These are phyloP conservation scores for Microdochium trichocladiopsis DNA, from an alignment of 2,329 filamentous ascomycete genomes.

Conservation along the genomic window DNA sequence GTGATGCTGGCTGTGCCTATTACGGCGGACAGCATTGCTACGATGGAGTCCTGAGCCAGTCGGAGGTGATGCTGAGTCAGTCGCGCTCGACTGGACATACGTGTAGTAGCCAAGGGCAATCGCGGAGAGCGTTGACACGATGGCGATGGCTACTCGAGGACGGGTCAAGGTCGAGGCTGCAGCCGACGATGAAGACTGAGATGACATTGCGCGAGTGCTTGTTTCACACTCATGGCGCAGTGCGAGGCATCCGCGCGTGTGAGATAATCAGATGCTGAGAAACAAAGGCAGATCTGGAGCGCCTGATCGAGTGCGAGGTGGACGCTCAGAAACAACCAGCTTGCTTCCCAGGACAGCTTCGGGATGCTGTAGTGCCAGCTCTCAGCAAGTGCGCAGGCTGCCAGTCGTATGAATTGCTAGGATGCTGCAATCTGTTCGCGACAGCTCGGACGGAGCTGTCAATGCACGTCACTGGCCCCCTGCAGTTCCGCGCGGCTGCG, in stretches of 20 bases:
- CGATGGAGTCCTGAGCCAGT: constrained; percentile 44
- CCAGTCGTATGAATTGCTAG: too few species aligned
- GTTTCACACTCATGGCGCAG: constrained; percentile 16
- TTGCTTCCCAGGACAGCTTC: too few species aligned
- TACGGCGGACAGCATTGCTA: constrained; percentile 59
- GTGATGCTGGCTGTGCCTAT: constrained; percentile 26
- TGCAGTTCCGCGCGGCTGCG: not conserved
- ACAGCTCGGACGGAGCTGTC: too few species aligned
- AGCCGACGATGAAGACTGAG: constrained; percentile 38
- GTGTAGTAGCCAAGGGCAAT: constrained; percentile 52
- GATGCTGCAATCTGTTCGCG: too few species aligned
- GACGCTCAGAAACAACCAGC: too few species aligned
- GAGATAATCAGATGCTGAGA: not conserved
- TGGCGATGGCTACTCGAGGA: constrained; percentile 46
- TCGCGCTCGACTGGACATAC: constrained; percentile 33
- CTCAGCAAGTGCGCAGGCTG: too few species aligned
- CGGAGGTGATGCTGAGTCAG: constrained; percentile 13
- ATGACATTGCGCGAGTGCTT: constrained; percentile 4
- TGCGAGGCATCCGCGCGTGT: not conserved
- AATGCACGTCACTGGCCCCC: not conserved
- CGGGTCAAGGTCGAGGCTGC: constrained; percentile 48
- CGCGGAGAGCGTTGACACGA: constrained; percentile 48
- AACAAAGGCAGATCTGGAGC: not conserved
- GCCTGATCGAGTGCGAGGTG: too few species aligned
- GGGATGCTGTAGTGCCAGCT: too few species aligned